Base-by-base conservation (phyloP, 768 basidiomycete genomes). In the Tulasnella sp. region DNA sequence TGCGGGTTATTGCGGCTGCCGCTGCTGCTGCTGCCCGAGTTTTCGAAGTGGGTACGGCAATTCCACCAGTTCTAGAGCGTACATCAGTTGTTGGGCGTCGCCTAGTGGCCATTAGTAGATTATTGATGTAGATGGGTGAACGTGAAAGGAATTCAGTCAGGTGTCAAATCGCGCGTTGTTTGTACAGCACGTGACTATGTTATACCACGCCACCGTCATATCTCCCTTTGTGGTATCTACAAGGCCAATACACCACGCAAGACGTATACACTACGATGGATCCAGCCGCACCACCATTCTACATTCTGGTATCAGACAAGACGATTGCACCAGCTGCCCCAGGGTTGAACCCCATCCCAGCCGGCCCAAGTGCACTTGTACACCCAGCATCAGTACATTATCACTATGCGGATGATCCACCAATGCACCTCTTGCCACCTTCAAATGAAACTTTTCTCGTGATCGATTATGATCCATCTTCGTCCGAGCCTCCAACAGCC, bases 371-470 rank as follows among this genome's bases (percentile, higher is more conserved):
- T 31, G 44, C 72, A n/a, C 69, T 83, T 44, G 66, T 72, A 9
- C 86, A 89, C 60, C 82, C 39, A 0, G 29, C 83, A 4, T 66
- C 69, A 37, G 78, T 90, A 15, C 81, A 88, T 58, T 88, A 88
- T 62, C 81, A 84, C 58, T 89, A 84, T 60, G 73, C 76, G 16
- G 84, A 90, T 58, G 87, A 90, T 60, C 72, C 79, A 0, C 79
- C 83, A 3, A 64, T 76, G n/a, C 64, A 75, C 9, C 65, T 88
- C 10, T 65, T 85, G 34, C 79, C 82, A 4, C 72, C 68, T 31
- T 69, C 70, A 34, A 67, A 73, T 9, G 70, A 75, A 45, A 81
- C 81, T 58, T 78, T 89, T 20, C 68, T 90, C 1, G 70, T 90
- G 22, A 70, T 90, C 37, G 75, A 85, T 63, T 79, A 76, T 58